Conservation (phyloP, 805 yeast species). For the Clavispora santaluciae region DNA sequence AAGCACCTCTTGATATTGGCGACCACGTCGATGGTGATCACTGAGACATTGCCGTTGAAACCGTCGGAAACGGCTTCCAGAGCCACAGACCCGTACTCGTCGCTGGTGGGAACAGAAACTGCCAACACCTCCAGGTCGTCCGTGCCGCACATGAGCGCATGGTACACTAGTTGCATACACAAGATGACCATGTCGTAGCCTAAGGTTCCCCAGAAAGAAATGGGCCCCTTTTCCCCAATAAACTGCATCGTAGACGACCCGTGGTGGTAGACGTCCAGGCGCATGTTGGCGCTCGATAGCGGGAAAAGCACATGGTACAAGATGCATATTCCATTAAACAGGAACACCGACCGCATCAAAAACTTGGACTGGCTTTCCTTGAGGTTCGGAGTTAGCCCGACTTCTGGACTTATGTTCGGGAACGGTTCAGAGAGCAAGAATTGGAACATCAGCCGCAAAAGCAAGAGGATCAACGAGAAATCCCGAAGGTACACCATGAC, state of each 20-base stretch:
- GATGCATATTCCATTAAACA: constrained; percentile 20
- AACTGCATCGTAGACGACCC: constrained; percentile 35
- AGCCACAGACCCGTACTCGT: constrained; percentile 12
- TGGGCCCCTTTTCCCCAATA: constrained; percentile 35
- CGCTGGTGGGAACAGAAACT: constrained; percentile 6
- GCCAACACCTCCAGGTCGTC: constrained; percentile 27
- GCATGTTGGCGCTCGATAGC: constrained; percentile 12
- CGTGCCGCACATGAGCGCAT: constrained; percentile 28
- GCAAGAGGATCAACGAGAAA: constrained; percentile 29
- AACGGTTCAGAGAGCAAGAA: constrained; percentile 27
- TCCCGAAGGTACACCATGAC: constrained; percentile 39
- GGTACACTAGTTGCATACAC: constrained; percentile 26
- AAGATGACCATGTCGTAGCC: constrained; percentile 23
- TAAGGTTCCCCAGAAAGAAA: constrained; percentile 21
- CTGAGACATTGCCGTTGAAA: constrained; percentile 33
- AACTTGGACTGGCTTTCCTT: constrained; percentile 17
- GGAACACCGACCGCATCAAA: constrained; percentile 24
- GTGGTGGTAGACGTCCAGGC: constrained; percentile 20
- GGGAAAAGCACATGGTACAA: constrained; percentile 27
- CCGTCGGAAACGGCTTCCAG: constrained; percentile 30
- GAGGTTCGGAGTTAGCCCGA: neutral
- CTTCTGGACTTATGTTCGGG: constrained; percentile 13
- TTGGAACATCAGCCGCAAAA: constrained; percentile 24
- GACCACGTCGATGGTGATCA: constrained; percentile 24
- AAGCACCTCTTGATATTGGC: constrained; percentile 6